Evolutionary conservation across 2,329 filamentous ascomycete genomes (phyloP), one percentile per base, ranked within the genome.

Genomic region (Esteya vermicola): DNA sequence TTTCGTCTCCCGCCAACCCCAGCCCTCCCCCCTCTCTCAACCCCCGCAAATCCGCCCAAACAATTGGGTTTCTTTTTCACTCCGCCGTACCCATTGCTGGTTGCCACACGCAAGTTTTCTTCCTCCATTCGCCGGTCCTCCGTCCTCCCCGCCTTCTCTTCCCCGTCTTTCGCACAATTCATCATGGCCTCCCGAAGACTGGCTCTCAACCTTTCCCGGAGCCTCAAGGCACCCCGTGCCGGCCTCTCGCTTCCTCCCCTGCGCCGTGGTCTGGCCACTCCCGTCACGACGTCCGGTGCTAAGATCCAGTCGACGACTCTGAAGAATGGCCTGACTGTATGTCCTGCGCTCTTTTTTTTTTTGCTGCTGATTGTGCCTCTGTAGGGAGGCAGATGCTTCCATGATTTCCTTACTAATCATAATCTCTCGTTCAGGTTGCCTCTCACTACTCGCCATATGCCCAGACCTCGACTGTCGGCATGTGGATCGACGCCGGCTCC

Each of bases 401-500:
- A n/a, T n/a, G n/a, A n/a, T n/a, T n/a, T n/a, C n/a, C n/a, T n/a
- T n/a, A n/a, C n/a, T n/a, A n/a, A n/a, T 52, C 50, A 20, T 19
- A 21, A 50, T 51, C 6, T 12, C 10, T 36, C 45, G 13, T 14
- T n/a, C 61, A 96, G 89, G 86, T 98, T 61, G 91, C 91, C 52
- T 93, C 91, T 54, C 89, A 98, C 65, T 83, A 96, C 72, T 95
- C 88, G 50, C 91, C 89, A 55, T 96, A 86, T 75, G 89, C 89
- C 57, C 88, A 96, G 72, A 96, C 91, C 47, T 94, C 88, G 56
- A 96, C 89, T 41, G 88, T 96, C 56, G 91, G 91, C 62, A 85
- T 98, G 51, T 98, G 91, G 88, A 98, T 98, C 63, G 93, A 98
- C 68, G 89, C 93, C 62, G 91, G 91, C 61, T 95, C 86, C 65